Base-by-base conservation (phyloP, 306 rosid genomes). In the Cicer pinnatifidum region DNA sequence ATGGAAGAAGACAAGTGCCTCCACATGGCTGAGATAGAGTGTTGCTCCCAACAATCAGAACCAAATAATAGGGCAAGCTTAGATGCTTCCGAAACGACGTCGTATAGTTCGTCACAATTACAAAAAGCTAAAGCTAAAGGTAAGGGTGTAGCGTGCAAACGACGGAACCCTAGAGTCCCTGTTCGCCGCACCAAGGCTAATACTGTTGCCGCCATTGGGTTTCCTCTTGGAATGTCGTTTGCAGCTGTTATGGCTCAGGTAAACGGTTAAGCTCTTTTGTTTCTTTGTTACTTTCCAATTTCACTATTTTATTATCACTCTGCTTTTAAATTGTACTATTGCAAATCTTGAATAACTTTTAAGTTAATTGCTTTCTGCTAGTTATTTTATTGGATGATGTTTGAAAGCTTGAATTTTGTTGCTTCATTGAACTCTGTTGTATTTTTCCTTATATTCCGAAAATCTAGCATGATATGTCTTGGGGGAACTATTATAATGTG, bases 171-270 rank as follows among this genome's bases (percentile, higher is more conserved):
- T 75, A 86, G 78, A 64, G 15, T 84, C 20, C 52, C 78, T 43
- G 62, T 80, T 50, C 86, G 88, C 45, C 88, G 90, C 11, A 71
- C 16, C 44, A 77, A 80, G 72, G 67, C 57, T 15, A 82, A 75
- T 19, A 79, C 75, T 65, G 82, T 89, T 0, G 85, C 82, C 11
- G 78, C 85, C 3, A 83, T 94, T 59, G 92, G 92, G 53, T 84
- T 86, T 69, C 93, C 89, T 38, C 81, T 94, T 17, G 99, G 97
- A 63, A 91, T 94, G 92, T 91, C 96, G 0, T 81, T 94, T 16
- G 98, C 97, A 1, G 92, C 96, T 15, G 86, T 94, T 61, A 75
- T 87, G 70, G 86, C 89, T 62, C 93, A 89, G 98, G 98, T 94
- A 68, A 64, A 46, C 5, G 12, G 6, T 28, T 15, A 78, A 68